Conservation (phyloP, 2,329 filamentous ascomycete genomes). For the Onygena corvina region DNA sequence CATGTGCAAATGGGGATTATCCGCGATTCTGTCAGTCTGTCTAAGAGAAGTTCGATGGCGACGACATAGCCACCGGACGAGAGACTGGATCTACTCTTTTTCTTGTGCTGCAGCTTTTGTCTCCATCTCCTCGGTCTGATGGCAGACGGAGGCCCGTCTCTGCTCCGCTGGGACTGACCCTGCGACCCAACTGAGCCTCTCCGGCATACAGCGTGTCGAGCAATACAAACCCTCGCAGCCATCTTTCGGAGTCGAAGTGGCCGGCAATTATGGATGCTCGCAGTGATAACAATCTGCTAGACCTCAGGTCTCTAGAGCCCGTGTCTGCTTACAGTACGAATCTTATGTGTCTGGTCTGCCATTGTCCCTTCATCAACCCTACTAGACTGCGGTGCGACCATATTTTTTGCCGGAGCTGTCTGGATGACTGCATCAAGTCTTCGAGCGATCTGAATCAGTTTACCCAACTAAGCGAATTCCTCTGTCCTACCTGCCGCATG, state of each 20-base stretch:
- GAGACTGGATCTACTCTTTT: too few relatives aligned
- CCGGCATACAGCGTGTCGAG: not conserved
- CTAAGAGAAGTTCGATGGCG: not conserved
- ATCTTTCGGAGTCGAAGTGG: too few relatives aligned
- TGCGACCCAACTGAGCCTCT: not conserved
- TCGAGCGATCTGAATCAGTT: slow-evolving; percentile 17
- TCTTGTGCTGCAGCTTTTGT: not conserved
- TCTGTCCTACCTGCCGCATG: slow-evolving; percentile 48
- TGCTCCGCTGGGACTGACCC: slow-evolving; percentile 1
- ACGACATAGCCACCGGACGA: too few relatives aligned
- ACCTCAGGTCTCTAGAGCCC: slow-evolving; percentile 48
- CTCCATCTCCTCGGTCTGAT: not conserved
- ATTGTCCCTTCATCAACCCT: slow-evolving; percentile 49
- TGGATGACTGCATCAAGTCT: slow-evolving; percentile 38
- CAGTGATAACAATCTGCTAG: slow-evolving; percentile 26
- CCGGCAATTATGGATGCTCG: not conserved
- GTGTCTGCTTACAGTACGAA: slow-evolving; percentile 46
- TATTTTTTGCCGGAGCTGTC: slow-evolving; percentile 50
- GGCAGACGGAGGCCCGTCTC: not conserved
- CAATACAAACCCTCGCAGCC: too few relatives aligned
- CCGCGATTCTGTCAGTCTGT: not conserved
- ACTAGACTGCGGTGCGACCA: slow-evolving; percentile 50
- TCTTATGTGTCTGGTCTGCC: slow-evolving; percentile 53
- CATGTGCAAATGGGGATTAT: not conserved
- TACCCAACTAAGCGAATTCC: slow-evolving; percentile 24